Conservation (phyloP, 305 asterid genomes). For the Plantago coronopus region DNA sequence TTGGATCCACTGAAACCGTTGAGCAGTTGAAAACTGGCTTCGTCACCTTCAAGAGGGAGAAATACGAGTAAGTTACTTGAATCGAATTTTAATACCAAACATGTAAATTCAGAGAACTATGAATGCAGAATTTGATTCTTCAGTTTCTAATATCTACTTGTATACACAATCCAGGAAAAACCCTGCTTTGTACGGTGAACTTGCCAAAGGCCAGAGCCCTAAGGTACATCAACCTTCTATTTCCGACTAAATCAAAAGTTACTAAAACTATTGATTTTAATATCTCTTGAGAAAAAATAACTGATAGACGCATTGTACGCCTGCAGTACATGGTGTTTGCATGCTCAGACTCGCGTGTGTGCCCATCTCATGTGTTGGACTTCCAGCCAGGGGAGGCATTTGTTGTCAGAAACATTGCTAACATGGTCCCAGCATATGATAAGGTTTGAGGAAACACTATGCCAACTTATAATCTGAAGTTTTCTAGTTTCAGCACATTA, state of each 20-base stretch:
- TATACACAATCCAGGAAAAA: conserved; percentile 42
- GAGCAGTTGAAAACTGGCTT: conserved; percentile 80
- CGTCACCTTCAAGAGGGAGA: conserved; percentile 74
- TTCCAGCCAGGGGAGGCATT: conserved; percentile 94
- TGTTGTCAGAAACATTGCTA: conserved; percentile 78
- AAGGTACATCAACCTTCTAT: conserved; percentile 57
- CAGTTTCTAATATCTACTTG: not conserved
- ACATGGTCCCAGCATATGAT: conserved; percentile 85
- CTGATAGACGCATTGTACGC: not conserved
- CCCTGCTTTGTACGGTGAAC: conserved; percentile 65
- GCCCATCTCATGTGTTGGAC: conserved; percentile 80
- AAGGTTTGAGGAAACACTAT: conserved; percentile 38
- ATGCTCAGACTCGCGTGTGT: conserved; percentile 92
- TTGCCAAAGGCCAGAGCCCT: conserved; percentile 90
- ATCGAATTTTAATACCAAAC: not conserved
- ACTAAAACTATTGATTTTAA: not conserved
- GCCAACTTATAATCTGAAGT: not conserved
- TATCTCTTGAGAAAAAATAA: not conserved
- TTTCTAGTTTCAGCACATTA: not conserved
- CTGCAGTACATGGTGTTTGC: conserved; percentile 84
- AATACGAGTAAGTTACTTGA: conserved; percentile 61
- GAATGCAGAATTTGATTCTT: not conserved
- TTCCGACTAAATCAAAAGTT: not conserved
- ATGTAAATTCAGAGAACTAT: not conserved
- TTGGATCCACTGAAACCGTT: conserved; percentile 32